Evolutionary conservation across 495 filamentous ascomycete genomes (phyloP).

Genomic region (Hypoxylon crocopeplum): DNA sequence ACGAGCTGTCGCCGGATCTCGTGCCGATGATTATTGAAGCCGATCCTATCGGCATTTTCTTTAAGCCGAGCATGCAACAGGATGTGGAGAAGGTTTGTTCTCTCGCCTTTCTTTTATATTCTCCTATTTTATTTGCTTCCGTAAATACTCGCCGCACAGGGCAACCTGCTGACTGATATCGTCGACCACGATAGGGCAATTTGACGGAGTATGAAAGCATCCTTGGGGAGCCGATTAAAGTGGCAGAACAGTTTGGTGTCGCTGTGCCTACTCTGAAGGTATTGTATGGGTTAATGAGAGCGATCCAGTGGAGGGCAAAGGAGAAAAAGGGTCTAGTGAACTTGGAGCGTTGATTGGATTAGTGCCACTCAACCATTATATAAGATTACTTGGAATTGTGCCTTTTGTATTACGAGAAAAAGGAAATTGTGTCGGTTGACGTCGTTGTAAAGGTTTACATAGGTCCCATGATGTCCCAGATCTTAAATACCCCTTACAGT

Average conservation of each 20-base stretch:
- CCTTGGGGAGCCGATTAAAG: constrained; percentile 59
- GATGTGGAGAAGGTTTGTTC: constrained; percentile 56
- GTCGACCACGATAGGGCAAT: constrained; percentile 45
- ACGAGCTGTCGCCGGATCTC: constrained; percentile 44
- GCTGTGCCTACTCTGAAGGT: constrained; percentile 53
- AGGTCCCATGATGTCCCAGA: too few species aligned
- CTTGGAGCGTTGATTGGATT: too few species aligned
- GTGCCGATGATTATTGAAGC: constrained; percentile 43
- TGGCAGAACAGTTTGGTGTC: constrained; percentile 51
- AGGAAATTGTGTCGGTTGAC: too few species aligned
- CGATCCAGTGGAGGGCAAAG: constrained; percentile 49
- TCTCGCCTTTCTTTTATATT: too few species aligned
- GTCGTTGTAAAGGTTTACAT: too few species aligned
- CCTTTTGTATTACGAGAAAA: too few species aligned
- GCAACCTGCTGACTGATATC: too few species aligned
- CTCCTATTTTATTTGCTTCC: too few species aligned
- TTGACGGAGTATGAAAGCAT: constrained; percentile 62
- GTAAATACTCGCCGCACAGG: too few species aligned
- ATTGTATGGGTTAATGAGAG: constrained; percentile 52
- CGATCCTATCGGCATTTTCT: constrained; percentile 48
- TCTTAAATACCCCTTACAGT: too few species aligned
- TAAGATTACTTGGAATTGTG: too few species aligned
- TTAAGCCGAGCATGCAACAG: constrained; percentile 55
- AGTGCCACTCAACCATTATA: too few species aligned
- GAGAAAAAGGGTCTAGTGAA: constrained; percentile 44